Evolutionary conservation across 441 rosid genomes (phyloP), one percentile per base, ranked within the genome.

Genomic region (Euphorbia corollata): DNA sequence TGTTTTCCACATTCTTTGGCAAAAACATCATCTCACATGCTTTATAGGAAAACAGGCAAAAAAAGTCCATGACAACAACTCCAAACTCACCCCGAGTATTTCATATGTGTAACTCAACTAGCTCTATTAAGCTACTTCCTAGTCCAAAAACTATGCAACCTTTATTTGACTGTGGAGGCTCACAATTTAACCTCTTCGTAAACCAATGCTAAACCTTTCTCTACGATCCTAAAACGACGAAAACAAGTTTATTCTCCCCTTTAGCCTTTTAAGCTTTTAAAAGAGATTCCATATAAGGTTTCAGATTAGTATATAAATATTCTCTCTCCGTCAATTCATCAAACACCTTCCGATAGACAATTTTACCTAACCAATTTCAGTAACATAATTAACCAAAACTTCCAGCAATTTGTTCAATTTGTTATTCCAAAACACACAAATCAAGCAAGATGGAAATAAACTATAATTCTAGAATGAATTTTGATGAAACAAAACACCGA

Each of bases 341-440:
- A 65, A 53, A 20, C 47, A 36, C 48, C 32, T 65, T 22, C 12
- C 47, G 13, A 16, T 19, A 12, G 13, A 53, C 50, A 54, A 11
- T 53, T 32, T n/a, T 10, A 32, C 10, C 39, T 15, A 59, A 59
- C 2, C 7, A 32, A 34, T n/a, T 59, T 9, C 41, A 59, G 18
- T 8, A 59, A 59, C 43, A 32, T 2, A 59, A n/a, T 34, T n/a
- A 32, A 59, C 63, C 23, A 59, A 22, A 59, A 59, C 41, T 30
- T 30, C 41, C 12, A 0, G n/a, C 11, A 19, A 53, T 19, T 30
- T 16, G 36, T 18, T 54, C 16, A 54, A 54, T 45, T 48, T 16
- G 41, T 7, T 16, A 50, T n/a, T 0, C 8, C 15, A 57, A 22
- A 41, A 18, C 38, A 8, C 60, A 53, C 61, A 8, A 60, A 69